Base-by-base conservation (phyloP, 192 early-diverging fungal species). In the Helicostylum pulchrum region DNA sequence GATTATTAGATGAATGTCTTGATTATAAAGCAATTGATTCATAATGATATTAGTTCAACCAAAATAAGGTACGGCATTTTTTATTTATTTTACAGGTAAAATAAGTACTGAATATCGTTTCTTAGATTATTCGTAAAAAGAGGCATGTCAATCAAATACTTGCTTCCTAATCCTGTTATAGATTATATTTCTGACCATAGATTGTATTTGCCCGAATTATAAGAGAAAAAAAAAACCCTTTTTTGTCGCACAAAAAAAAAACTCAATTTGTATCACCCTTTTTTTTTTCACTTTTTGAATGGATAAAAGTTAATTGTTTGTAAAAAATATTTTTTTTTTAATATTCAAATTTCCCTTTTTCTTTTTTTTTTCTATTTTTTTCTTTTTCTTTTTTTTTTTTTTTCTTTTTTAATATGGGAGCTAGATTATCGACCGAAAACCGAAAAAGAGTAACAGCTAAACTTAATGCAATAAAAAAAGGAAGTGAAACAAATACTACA, bases 21-120 rank as follows among this genome's bases (percentile, higher is more conserved):
- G 56, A 88, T 96, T 36, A 92, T 98, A 48, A 95, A 97, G 72
- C 96, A 98, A 73, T 83, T 95, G 64, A 95, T 99, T 51, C 88
- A 95, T 76, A 99, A 98, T 65, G 97, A 99, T 71, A 98, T 98
- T 57, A 92, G 89, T 66, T 98, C 95, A 6, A 97, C 96, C 20
- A 97, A 97, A 76, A 93, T 99, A 44, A 83, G 92, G 85, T 82
- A 81, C n/a, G 34, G 9, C 9, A 34, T 47, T 30, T 31, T 7
- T 30, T 23, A 45, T 2, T 46, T n/a, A n/a, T n/a, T 1, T 7
- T 7, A 47, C 14, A 14, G 20, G 12, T 20, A 62, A 19, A 51
- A 20, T 53, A 53, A 48, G 19, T 50, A 19, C n/a, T 53, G 23
- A n/a, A 58, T 43, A 31, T 59, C 31, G 44, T 49, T 53, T 23